Base-by-base conservation (phyloP, 2,329 filamentous ascomycete genomes). In the Botrytis tulipae region DNA sequence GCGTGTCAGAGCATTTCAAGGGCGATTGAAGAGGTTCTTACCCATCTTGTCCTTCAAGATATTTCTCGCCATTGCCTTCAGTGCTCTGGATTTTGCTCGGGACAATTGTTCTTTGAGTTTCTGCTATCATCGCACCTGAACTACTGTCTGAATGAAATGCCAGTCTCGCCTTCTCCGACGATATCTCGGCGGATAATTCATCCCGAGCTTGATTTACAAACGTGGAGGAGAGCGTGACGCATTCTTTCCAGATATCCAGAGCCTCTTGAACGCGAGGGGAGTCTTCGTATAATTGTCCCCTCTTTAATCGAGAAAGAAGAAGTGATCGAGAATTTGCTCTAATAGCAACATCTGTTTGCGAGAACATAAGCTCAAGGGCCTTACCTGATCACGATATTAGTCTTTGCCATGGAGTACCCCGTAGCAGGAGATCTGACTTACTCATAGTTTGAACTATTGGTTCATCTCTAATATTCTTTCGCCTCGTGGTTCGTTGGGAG, bases 331-430 rank as follows among this genome's bases (percentile, higher is more conserved):
- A 91, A 73, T 95, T 91, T 0, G 86, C 83, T 70, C 91, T 88
- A 73, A 95, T 87, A 1, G 83, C 81, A 9, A 84, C 85, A 73
- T 95, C 92, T 61, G 92, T 94, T 79, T 95, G 91, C 72, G 97
- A 94, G 73, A 98, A 91, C 95, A 99, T 98, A 7, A 91, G 90
- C 76, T 94, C 91, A 18, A 99, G 85, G 1, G 98, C 95, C 81
- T 98, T 93, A 29, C 91, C 60, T 62, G 37, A 40, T 62, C 22
- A 62, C 18, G 35, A 16, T n/a, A 42, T 62, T 62, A 62, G 60
- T 62, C 14, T 62, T 10, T n/a, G 25, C 35, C 25, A 25, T n/a
- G 25, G 16, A 40, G 25, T 3, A 40, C 35, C 25, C 8, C 37
- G 25, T 62, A 16, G 25, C 4, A n/a, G 1, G 35, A 25, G 25